Percentiles rank a stretch among this genome's conserved stretches.
phyloP scores from a whole-genome alignment of 75 land plant species.

The Selaginella tamariscina region DNA sequence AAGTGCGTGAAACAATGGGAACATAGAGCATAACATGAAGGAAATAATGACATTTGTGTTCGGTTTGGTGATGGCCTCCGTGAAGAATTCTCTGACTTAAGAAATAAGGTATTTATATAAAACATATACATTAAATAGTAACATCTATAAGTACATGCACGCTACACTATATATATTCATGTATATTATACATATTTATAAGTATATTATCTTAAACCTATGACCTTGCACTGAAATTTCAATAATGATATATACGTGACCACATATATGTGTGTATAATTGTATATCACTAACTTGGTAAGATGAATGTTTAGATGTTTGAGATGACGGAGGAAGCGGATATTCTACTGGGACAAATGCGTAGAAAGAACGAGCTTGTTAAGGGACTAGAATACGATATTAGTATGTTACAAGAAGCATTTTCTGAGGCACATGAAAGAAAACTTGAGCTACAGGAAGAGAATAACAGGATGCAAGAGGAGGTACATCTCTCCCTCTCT shows the following conservation, averaged over 20 bases:
- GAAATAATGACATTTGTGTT: neutral
- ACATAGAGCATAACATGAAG: neutral
- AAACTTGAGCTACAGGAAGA: constrained; percentile 32
- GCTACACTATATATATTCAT: too few relatives aligned
- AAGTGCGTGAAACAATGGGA: neutral
- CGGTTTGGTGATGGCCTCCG: neutral
- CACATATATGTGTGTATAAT: too few relatives aligned
- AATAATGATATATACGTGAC: too few relatives aligned
- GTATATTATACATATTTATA: too few relatives aligned
- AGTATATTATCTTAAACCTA: too few relatives aligned
- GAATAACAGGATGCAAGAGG: neutral
- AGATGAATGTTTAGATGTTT: too few relatives aligned
- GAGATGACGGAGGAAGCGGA: neutral
- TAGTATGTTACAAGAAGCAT: constrained; percentile 70
- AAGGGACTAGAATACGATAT: constrained; percentile 61
- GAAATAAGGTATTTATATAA: too few relatives aligned
- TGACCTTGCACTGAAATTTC: too few relatives aligned
- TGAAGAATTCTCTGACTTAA: neutral
- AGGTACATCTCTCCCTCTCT: too few relatives aligned
- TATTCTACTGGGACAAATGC: neutral
- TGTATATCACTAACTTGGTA: too few relatives aligned
- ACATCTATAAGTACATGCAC: too few relatives aligned
- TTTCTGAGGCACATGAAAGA: constrained; percentile 38
- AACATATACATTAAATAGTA: too few relatives aligned
- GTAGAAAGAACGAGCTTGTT: constrained; percentile 52